These are phyloP conservation scores for Pyrus bretschneideri DNA, from an alignment of 306 rosid species.

Conservation along the genomic window DNA sequence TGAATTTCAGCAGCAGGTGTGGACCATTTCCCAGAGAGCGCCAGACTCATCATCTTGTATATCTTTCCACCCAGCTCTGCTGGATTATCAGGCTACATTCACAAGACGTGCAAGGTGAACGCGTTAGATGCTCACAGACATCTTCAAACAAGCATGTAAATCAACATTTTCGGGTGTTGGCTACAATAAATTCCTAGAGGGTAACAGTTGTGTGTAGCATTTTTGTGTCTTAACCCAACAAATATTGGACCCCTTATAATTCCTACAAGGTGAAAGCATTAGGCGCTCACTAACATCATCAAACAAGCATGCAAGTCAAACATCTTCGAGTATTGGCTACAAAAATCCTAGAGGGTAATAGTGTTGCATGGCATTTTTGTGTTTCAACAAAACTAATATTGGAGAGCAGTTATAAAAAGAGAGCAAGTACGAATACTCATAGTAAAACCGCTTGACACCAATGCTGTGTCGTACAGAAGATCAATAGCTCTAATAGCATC, in stretches of 20 bases:
- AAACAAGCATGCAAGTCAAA: not conserved
- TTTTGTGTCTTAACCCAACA: not conserved
- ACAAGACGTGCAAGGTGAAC: not conserved
- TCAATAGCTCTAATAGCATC: constrained; percentile 87
- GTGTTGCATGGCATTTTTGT: not conserved
- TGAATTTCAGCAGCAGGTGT: constrained; percentile 29
- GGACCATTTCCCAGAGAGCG: constrained; percentile 72
- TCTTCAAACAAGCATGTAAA: not conserved
- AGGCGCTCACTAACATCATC: not conserved
- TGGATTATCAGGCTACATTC: constrained; percentile 92
- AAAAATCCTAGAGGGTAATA: not conserved
- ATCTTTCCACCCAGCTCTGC: constrained; percentile 92
- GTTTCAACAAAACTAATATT: not conserved
- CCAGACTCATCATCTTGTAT: constrained; percentile 90
- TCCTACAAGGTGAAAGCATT: not conserved
- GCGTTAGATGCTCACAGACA: not conserved
- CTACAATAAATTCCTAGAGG: not conserved
- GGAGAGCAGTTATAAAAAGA: not conserved
- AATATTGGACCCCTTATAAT: not conserved
- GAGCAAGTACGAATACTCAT: constrained; percentile 33
- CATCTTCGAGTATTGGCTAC: not conserved
- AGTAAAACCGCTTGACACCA: constrained; percentile 92
- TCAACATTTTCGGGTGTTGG: not conserved
- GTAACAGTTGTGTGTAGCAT: not conserved
- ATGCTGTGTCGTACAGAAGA: constrained; percentile 88